phyloP scores from a whole-genome alignment of 805 yeast species.

The Candida sanyiensis region DNA sequence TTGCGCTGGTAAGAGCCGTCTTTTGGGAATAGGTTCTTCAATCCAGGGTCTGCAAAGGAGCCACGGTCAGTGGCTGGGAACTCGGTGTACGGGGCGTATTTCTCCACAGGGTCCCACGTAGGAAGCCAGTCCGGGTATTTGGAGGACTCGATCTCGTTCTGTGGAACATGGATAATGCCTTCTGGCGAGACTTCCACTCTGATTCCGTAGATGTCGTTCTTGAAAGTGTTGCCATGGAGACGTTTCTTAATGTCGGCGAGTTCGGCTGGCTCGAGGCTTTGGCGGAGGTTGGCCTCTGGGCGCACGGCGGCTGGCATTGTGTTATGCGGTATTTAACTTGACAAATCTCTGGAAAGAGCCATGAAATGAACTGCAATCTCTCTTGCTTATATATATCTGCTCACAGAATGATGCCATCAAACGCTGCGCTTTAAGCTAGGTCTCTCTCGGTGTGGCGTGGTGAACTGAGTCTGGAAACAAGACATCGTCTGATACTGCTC shows the following conservation, averaged over 20 bases:
- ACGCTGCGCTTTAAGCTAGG: too few species aligned
- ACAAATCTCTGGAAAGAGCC: too few species aligned
- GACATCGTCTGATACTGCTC: too few species aligned
- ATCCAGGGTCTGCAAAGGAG: constrained; percentile 3
- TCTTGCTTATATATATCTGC: too few species aligned
- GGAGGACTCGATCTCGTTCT: constrained; percentile 1
- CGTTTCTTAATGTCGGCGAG: neutral
- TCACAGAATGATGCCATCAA: too few species aligned
- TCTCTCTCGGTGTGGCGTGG: too few species aligned
- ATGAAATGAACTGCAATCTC: too few species aligned
- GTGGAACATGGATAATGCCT: constrained; percentile 1
- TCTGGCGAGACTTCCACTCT: constrained; percentile 4
- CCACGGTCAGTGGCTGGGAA: constrained; percentile 7
- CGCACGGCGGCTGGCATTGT: too few species aligned
- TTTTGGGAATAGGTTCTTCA: constrained; percentile 8
- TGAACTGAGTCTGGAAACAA: too few species aligned
- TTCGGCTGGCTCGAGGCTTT: too few species aligned
- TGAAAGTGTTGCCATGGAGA: constrained; percentile 1
- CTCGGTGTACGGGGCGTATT: constrained; percentile 4
- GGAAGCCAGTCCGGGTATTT: constrained; percentile 9
- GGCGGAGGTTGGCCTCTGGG: too few species aligned
- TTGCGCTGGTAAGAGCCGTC: neutral
- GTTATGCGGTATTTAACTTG: too few species aligned
- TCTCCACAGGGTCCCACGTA: constrained; percentile 7
- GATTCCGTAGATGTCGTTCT: neutral